A percentile compares a stretch with the other conserved stretches of the same genome.
These are phyloP conservation scores for Candida berthetii DNA, from an alignment of 805 yeast genomes.

Conservation along the genomic window DNA sequence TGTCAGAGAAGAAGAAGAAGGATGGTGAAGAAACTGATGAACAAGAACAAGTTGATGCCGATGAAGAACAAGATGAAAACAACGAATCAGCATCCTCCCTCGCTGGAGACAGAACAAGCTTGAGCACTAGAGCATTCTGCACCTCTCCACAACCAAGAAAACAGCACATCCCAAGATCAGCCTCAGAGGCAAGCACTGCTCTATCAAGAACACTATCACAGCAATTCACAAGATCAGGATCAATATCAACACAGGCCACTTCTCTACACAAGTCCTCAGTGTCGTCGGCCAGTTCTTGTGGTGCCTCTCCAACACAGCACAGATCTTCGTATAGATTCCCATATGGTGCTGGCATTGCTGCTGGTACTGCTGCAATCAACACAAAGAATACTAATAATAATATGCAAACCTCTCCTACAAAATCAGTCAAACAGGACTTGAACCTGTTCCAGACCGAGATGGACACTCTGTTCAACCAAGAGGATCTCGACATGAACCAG, in stretches of 20 bases:
- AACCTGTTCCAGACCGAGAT: slow-evolving; percentile 10
- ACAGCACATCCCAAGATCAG: slow-evolving; percentile 9
- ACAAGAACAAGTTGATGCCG: background rate
- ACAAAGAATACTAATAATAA: no score
- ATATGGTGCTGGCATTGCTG: no score
- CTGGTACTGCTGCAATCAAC: no score
- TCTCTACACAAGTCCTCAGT: no score
- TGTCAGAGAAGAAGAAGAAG: background rate
- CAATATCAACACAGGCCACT: slow-evolving; percentile 19
- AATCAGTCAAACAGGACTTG: no score
- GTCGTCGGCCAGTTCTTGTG: no score
- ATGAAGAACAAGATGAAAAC: background rate
- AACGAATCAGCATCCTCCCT: background rate
- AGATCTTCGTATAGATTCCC: slow-evolving; percentile 1
- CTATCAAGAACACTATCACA: slow-evolving; percentile 2
- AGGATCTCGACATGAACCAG: slow-evolving; percentile 3
- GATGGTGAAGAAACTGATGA: background rate
- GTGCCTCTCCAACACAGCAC: no score
- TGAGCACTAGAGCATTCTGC: slow-evolving; percentile 3
- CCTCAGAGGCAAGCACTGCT: slow-evolving; percentile 12
- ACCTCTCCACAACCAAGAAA: slow-evolving; percentile 8
- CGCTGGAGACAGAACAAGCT: background rate
- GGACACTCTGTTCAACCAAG: slow-evolving; percentile 4
- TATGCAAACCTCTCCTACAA: no score
- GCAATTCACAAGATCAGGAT: slow-evolving; percentile 13